Base-by-base conservation (phyloP, 768 basidiomycete species). In the Suillus lakei region DNA sequence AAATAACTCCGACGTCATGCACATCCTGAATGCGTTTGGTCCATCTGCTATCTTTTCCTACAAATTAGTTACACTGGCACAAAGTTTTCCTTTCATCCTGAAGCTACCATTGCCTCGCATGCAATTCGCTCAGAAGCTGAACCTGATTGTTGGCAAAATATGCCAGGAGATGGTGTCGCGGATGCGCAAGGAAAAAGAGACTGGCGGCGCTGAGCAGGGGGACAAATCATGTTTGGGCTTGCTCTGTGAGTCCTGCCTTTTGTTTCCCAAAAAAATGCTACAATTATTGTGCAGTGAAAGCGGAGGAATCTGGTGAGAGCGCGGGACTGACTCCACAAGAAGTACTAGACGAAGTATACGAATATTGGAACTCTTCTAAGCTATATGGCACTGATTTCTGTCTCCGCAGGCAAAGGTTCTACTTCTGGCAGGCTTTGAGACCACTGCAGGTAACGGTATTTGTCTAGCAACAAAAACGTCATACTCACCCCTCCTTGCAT, bases 61-160 rank as follows among this genome's bases (percentile, higher is more conserved):
- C 34, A 12, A 67, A 9, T 21, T 58, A 15, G 43, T 67, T 41
- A 44, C 64, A 18, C 67, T 83, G 15, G 71, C 71, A 2, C 63
- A 68, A 48, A 41, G 63, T 5, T 70, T 81, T 56, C 82, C 81
- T 3, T 60, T 69, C 41, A 36, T 82, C 26, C 43, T 73, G 34
- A 73, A 64, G 18, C 36, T 82, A 18, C 82, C 82, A 0, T 76
- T 76, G 3, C 55, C 70, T 13, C 68, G 73, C 23, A 64, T 66
- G 15, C 72, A 64, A 8, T 65, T 77, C 4, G 41, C 74, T 18
- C 56, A 66, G 48, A 72, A 67, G 28, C 61, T 83, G 34, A 75
- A 77, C 8, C 55, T 66, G 6, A 73, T 68, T 48, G 74, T 81
- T 73, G 74, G 68, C 5, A 72, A 77, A n/a, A 79, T 83, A 28